phyloP scores from a whole-genome alignment of 2,329 filamentous ascomycete genomes.

The Aspergillus pseudoglaucus region DNA sequence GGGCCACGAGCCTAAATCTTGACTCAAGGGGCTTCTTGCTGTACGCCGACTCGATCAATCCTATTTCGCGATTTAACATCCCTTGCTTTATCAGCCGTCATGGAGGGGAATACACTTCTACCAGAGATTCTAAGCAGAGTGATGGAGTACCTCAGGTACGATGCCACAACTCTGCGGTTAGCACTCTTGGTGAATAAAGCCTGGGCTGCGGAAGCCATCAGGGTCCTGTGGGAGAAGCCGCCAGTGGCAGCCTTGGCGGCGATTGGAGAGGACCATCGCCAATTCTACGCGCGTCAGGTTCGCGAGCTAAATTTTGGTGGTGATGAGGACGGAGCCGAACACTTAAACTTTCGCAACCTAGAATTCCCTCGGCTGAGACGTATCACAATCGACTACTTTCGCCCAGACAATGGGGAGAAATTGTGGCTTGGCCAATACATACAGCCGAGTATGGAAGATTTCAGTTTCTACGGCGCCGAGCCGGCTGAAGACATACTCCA shows the following conservation, averaged over 20 bases:
- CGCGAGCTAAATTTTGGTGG: not conserved
- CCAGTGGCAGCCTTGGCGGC: not conserved
- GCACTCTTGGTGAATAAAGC: not conserved
- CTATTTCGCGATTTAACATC: not conserved
- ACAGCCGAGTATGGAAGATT: not conserved
- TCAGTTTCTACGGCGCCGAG: not conserved
- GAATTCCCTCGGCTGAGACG: not conserved
- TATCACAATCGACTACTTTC: not conserved
- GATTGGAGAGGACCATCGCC: not conserved
- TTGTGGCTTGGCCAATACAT: not conserved
- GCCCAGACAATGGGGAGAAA: not conserved
- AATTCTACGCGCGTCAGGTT: not conserved
- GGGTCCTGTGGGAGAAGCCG: not conserved
- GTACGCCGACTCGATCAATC: not conserved
- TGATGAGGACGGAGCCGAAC: not conserved
- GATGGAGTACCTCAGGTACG: not conserved
- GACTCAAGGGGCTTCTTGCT: not conserved
- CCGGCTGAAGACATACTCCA: not conserved
- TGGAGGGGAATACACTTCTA: not conserved
- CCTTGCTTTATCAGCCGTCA: not conserved
- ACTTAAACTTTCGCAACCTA: not conserved
- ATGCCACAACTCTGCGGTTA: not conserved
- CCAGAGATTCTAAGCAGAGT: not conserved
- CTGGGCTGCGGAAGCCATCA: not conserved
- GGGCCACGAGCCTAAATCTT: not conserved